Evolutionary conservation across 1,284 basidiomycete species (phyloP), one percentile per base, ranked within the genome.

Genomic region (Papiliotrema nemorosa): DNA sequence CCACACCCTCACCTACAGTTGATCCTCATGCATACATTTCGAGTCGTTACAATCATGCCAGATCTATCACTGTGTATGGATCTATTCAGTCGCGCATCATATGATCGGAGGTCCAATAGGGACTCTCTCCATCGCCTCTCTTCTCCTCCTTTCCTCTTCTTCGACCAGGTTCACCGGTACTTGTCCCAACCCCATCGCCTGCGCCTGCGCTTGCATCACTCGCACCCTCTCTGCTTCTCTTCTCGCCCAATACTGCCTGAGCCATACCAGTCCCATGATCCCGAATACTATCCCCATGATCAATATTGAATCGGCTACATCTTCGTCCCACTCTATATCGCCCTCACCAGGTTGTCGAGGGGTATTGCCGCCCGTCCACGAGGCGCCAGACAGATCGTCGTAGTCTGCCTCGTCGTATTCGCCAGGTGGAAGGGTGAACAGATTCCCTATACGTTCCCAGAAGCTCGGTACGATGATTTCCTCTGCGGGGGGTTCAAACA

Each of bases 401-500:
- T 47, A 45, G 4, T n/a, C 52, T n/a, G 48, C 47, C 36, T 49
- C 47, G 21, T 59, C 54, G 41, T 5, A 22, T 47, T 21, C 50
- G 48, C 5, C 34, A 47, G 36, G 33, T 3, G 31, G 33, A 10
- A 44, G 22, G n/a, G 41, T 31, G 27, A 50, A 50, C 7, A 50
- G 16, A 38, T 40, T 20, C 5, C 21, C 24, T 2, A 69, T 29
- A n/a, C 60, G 53, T 20, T 66, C 60, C 64, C 66, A 70, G 12
- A 61, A 31, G 0, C 53, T 33, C 20, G 48, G 49, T 1, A 18
- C 4, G 48, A 37, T 36, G 27, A 45, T 34, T 10, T 48, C 44
- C 2, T 61, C 55, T 1, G 49, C 50, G n/a, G 60, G 58, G 9
- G 59, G 53, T 9, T 70, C 71, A 39, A 72, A 72, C 24, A 74